Conservation (phyloP, 2,329 filamentous ascomycete species). For the Cladosporium cucumerinum region DNA sequence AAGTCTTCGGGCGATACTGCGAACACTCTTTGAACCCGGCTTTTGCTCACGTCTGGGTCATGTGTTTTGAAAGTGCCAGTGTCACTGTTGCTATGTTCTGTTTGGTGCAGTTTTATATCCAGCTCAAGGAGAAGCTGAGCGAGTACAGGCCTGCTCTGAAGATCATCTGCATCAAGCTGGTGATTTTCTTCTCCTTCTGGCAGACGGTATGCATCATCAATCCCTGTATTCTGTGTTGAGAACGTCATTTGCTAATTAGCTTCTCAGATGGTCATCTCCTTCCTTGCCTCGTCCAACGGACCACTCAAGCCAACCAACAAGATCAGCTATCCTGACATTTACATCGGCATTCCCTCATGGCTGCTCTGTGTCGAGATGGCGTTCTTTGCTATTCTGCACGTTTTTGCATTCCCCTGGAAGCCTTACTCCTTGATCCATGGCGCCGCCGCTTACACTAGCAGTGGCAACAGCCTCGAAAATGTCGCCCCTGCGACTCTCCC, state of each 20-base stretch:
- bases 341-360: conserved; percentile 74
- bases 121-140: conserved; percentile 65
- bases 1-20: conserved; percentile 70
- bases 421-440: conserved; percentile 55
- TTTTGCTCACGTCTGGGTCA: conserved; percentile 82
- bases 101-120: conserved; percentile 80
- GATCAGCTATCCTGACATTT: conserved; percentile 70
- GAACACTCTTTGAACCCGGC: conserved; percentile 72
- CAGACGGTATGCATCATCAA: conserved; percentile 51
- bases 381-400: conserved; percentile 70
- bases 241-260: conserved; percentile 11
- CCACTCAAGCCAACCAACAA: conserved; percentile 60
- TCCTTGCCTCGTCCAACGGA: conserved; percentile 59
- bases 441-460: conserved; percentile 27
- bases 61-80: conserved; percentile 66
- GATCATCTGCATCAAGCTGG: conserved; percentile 80
- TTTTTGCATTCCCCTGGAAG: conserved; percentile 77
- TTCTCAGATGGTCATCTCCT: conserved; percentile 53
- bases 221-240: neutral
- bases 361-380: conserved; percentile 84
- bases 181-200: conserved; percentile 91
- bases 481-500: conserved; percentile 13
- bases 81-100: conserved; percentile 86
- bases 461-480: conserved; percentile 22
- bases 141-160: conserved; percentile 74